phyloP scores from a whole-genome alignment of 345 rosid genomes.

The Erucastrum elatum region DNA sequence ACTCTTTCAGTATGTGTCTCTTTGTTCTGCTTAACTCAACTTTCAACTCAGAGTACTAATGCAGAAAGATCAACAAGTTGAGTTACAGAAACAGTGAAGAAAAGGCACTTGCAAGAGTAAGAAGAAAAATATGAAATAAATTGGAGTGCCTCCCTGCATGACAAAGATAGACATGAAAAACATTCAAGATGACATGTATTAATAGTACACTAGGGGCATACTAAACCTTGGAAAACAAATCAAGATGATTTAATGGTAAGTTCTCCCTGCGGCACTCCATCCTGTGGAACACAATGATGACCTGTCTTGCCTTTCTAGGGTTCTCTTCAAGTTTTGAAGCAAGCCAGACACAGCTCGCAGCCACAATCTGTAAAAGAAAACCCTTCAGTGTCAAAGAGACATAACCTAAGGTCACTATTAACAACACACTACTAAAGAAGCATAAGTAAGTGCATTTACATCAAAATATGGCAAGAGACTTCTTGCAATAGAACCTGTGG shows the following conservation, averaged over 20 bases:
- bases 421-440: neutral
- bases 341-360: slow-evolving; percentile 91
- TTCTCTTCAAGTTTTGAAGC: slow-evolving; percentile 89
- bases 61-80: too few species aligned
- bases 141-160: too few species aligned
- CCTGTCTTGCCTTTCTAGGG: slow-evolving; percentile 86
- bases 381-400: neutral
- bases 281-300: slow-evolving; percentile 84
- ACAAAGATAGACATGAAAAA: neutral
- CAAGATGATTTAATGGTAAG: slow-evolving; percentile 71
- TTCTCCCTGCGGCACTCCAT: slow-evolving; percentile 95
- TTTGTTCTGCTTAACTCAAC: too few species aligned
- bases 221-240: slow-evolving; percentile 73
- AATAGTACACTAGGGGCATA: too few species aligned
- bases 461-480: slow-evolving; percentile 79
- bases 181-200: neutral
- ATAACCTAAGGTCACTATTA: neutral
- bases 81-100: too few species aligned
- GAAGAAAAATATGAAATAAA: too few species aligned
- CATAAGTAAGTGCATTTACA: slow-evolving; percentile 55
- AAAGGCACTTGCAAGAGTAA: too few species aligned
- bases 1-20: too few species aligned
- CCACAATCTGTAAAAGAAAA: slow-evolving; percentile 63
- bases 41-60: too few species aligned
- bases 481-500: slow-evolving; percentile 91